A percentile compares a stretch with the other conserved stretches of the same genome.
Evolutionary conservation across 345 rosid species (phyloP).

Genomic region (Ceriops tagal): DNA sequence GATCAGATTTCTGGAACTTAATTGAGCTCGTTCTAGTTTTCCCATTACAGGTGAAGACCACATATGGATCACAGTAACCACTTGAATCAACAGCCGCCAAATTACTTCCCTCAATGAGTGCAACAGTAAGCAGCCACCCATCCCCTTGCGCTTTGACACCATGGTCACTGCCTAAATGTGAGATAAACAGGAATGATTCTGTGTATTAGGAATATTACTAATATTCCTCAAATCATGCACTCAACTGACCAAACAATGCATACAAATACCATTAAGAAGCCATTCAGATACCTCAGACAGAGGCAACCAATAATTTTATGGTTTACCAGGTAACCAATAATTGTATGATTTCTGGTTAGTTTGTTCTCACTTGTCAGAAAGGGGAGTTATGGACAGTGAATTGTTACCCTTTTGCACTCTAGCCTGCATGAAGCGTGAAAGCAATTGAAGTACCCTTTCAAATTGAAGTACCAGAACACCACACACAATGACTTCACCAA

Average conservation of each 20-base stretch:
- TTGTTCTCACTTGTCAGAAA: constrained; percentile 2
- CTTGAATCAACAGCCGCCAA: constrained; percentile 89
- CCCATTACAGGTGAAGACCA: constrained; percentile 89
- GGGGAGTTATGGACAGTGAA: neutral
- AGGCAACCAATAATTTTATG: neutral
- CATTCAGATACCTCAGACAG: neutral
- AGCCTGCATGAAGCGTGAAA: constrained; percentile 88
- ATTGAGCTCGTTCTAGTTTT: constrained; percentile 88
- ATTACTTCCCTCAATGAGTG: constrained; percentile 77
- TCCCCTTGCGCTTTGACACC: constrained; percentile 95
- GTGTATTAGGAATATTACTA: neutral
- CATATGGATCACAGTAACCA: constrained; percentile 89
- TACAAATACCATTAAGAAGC: neutral
- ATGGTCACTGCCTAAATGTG: constrained; percentile 72
- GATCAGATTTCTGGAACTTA: constrained; percentile 83
- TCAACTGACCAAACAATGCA: neutral
- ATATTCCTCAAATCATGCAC: neutral
- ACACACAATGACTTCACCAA: constrained; percentile 81
- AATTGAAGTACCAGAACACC: constrained; percentile 80
- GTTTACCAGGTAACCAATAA: no score
- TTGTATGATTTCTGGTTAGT: neutral
- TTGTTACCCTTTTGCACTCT: constrained; percentile 71
- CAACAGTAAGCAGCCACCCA: constrained; percentile 95
- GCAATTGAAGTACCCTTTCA: constrained; percentile 52
- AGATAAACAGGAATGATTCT: constrained; percentile 8